These are phyloP conservation scores for Eimeria nieschulzi DNA, from an alignment of 169 alveolate genomes.

Conservation along the genomic window DNA sequence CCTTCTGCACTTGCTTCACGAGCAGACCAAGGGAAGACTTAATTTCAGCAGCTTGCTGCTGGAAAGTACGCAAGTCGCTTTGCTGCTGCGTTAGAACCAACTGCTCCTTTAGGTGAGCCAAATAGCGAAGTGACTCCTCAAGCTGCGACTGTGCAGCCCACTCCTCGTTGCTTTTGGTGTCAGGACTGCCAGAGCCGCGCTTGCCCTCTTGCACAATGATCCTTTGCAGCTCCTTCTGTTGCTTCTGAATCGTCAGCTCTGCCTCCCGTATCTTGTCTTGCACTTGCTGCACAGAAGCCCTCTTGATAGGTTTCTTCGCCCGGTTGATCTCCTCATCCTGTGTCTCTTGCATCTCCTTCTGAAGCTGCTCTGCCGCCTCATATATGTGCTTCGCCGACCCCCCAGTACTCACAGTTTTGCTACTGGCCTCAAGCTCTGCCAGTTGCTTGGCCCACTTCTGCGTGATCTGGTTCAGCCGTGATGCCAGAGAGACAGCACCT, in stretches of 20 bases:
- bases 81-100: slow-evolving; percentile 75
- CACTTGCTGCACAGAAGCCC: slow-evolving; percentile 73
- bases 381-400: slow-evolving; percentile 10
- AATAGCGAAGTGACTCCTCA: slow-evolving; percentile 70
- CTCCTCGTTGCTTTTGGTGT: slow-evolving; percentile 3
- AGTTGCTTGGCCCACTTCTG: slow-evolving; percentile 23
- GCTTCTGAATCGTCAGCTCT: slow-evolving; percentile 68
- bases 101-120: slow-evolving; percentile 69
- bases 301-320: slow-evolving; percentile 70
- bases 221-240: slow-evolving; percentile 64
- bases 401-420: neutral
- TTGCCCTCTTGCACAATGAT: neutral
- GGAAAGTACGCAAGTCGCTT: slow-evolving; percentile 66
- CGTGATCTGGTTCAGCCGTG: slow-evolving; percentile 9
- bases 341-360: slow-evolving; percentile 54
- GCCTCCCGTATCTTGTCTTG: slow-evolving; percentile 72
- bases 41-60: slow-evolving; percentile 46
- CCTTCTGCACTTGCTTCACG: slow-evolving; percentile 24
- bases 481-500: slow-evolving; percentile 34
- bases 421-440: slow-evolving; percentile 20
- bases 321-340: slow-evolving; percentile 45
- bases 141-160: slow-evolving; percentile 24
- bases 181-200: neutral
- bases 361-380: slow-evolving; percentile 27
- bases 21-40: slow-evolving; percentile 2